Evolutionary conservation across 2,329 filamentous ascomycete species (phyloP).

Genomic region (Monosporascus sp.): DNA sequence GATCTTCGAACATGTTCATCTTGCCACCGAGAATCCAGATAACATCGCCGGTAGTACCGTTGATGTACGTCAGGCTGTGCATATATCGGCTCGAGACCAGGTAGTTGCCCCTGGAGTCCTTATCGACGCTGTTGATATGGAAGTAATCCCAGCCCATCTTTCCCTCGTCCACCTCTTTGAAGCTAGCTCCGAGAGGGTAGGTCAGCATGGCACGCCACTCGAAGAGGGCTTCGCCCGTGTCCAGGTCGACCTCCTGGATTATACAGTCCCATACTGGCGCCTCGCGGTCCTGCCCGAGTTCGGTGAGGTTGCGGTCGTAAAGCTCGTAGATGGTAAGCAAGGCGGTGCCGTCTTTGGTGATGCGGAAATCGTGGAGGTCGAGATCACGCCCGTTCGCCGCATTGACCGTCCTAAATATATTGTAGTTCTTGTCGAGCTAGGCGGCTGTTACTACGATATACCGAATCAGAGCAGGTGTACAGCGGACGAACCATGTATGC

Average conservation of each 20-base stretch:
- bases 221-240: constrained; percentile 37
- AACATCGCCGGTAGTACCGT: constrained; percentile 37
- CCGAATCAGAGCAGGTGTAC: not conserved
- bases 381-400: constrained; percentile 31
- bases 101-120: constrained; percentile 40
- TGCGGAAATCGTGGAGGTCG: constrained; percentile 36
- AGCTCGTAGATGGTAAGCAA: constrained; percentile 33
- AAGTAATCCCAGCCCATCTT: constrained; percentile 46
- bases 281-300: constrained; percentile 26
- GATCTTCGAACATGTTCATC: constrained; percentile 35
- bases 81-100: constrained; percentile 38
- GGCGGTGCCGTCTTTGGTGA: constrained; percentile 32
- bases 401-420: constrained; percentile 31
- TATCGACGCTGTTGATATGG: constrained; percentile 51
- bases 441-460: not conserved
- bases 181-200: not conserved
- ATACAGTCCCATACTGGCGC: constrained; percentile 39
- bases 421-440: constrained; percentile 20
- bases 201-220: constrained; percentile 33
- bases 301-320: constrained; percentile 31
- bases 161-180: constrained; percentile 35
- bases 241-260: constrained; percentile 42
- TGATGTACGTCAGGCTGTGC: constrained; percentile 36
- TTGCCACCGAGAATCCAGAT: constrained; percentile 49
- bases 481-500: constrained; percentile 38